Conservation (phyloP, 202 grass and related monocot genomes). For the Carex sylvatica region DNA sequence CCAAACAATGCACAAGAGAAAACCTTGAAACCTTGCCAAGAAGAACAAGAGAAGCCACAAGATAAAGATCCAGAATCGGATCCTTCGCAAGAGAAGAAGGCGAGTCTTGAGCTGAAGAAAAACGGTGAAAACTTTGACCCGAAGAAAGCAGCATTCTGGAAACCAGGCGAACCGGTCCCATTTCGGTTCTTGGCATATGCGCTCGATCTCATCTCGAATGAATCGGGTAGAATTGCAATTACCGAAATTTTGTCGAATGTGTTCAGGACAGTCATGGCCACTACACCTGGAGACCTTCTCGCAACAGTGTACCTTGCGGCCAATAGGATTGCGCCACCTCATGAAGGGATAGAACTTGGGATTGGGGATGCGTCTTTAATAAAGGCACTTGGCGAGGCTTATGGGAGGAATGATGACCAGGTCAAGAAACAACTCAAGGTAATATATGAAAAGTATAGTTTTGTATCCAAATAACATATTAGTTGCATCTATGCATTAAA, state of each 20-base stretch:
- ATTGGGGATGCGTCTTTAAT: constrained; percentile 88
- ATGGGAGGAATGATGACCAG: constrained; percentile 93
- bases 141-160: constrained; percentile 68
- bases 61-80: constrained; percentile 19
- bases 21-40: constrained; percentile 10
- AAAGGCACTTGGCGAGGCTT: constrained; percentile 85
- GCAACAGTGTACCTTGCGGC: constrained; percentile 85
- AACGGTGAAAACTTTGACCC: constrained; percentile 71
- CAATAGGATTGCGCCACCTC: constrained; percentile 80
- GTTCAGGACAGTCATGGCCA: constrained; percentile 73
- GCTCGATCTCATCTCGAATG: constrained; percentile 82
- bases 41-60: constrained; percentile 40
- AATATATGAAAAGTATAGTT: constrained; percentile 20
- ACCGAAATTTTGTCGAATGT: constrained; percentile 90
- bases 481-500: constrained; percentile 12
- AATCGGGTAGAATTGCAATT: constrained; percentile 75
- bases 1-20: constrained; percentile 23
- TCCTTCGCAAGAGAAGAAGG: constrained; percentile 38
- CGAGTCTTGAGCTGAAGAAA: constrained; percentile 70
- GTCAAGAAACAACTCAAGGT: constrained; percentile 93
- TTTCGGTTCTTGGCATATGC: constrained; percentile 78
- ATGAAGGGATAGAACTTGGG: constrained; percentile 92
- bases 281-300: constrained; percentile 73
- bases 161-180: constrained; percentile 60
- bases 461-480: constrained; percentile 18